phyloP scores from a whole-genome alignment of 2,329 filamentous ascomycete genomes.

The Cladophialophora exuberans region DNA sequence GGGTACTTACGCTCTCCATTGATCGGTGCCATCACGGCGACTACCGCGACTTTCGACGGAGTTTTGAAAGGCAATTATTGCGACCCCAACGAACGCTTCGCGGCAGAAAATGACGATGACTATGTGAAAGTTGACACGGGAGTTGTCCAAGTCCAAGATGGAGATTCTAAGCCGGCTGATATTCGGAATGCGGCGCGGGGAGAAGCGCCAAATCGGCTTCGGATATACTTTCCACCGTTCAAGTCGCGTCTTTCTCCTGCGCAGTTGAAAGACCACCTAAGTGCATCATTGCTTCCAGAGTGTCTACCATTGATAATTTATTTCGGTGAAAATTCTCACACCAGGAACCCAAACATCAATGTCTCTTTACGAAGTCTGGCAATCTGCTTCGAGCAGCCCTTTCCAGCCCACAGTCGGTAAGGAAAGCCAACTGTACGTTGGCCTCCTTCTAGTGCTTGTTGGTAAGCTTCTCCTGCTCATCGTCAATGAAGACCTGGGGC shows the following conservation, averaged over 20 bases:
- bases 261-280: slow-evolving; percentile 1
- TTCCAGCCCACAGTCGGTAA: slow-evolving; percentile 82
- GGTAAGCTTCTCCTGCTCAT: slow-evolving; percentile 48
- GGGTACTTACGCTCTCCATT: slow-evolving; percentile 25
- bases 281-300: too few species aligned
- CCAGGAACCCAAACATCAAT: slow-evolving; percentile 37
- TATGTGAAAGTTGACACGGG: too few species aligned
- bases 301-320: too few species aligned
- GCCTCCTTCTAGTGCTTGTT: slow-evolving; percentile 72
- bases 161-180: too few species aligned
- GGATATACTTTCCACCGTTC: background rate
- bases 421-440: slow-evolving; percentile 79
- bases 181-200: background rate
- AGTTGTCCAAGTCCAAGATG: too few species aligned
- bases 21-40: slow-evolving; percentile 19
- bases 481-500: slow-evolving; percentile 58
- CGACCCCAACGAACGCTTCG: too few species aligned
- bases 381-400: slow-evolving; percentile 84
- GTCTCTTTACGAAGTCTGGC: slow-evolving; percentile 88
- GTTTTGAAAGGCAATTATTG: too few species aligned
- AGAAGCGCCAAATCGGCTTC: background rate
- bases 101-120: too few species aligned
- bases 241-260: slow-evolving; percentile 1
- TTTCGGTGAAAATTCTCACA: too few species aligned
- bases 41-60: too few species aligned